Evolutionary conservation across 257 asterid genomes (phyloP), one percentile per base, ranked within the genome.

Genomic region (Solanum paucissectum): DNA sequence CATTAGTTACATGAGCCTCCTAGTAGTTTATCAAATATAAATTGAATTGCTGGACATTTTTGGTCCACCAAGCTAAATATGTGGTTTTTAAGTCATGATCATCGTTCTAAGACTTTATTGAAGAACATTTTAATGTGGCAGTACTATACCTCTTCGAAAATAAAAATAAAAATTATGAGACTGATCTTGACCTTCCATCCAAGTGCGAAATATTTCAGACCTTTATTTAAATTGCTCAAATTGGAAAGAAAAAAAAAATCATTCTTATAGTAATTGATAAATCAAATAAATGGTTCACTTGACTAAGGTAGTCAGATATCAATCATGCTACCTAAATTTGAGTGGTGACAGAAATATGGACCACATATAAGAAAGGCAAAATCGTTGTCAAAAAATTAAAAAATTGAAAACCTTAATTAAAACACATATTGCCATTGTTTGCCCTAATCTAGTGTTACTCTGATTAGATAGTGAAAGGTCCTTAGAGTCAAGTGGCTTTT

Each of bases 11-110:
- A 62, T 5, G 71, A 62, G 69, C n/a, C 36, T 18, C 12, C 1
- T 66, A 25, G 18, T 66, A 5, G 1, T 66, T 66, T 27, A 66
- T 5, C 1, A 5, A 66, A 66, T 25, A 66, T 25, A 66, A 68
- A 6, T 12, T 68, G 0, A 29, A 0, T 13, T 27, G 3, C 29
- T 12, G 0, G 0, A 16, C 0, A 68, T 29, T 5, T 29, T 29
- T 9, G 0, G 1, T 13, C 0, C 10, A 6, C 5, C 21, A 27
- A 69, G 4, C 0, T 13, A 69, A 69, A 29, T 12, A 5, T 25
- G 23, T 68, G 5, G 3, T 29, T 69, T 69, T 3, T 6, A 13
- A 12, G 3, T 69, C 23, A 69, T 7, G 0, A 69, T 29, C 29
- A 29, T 29, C 3, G 2, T 29, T 12, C 38, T 68, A 68, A 12